These are phyloP conservation scores for Helotiales sp. DNA, from an alignment of 2,329 filamentous ascomycete genomes.

Conservation along the genomic window DNA sequence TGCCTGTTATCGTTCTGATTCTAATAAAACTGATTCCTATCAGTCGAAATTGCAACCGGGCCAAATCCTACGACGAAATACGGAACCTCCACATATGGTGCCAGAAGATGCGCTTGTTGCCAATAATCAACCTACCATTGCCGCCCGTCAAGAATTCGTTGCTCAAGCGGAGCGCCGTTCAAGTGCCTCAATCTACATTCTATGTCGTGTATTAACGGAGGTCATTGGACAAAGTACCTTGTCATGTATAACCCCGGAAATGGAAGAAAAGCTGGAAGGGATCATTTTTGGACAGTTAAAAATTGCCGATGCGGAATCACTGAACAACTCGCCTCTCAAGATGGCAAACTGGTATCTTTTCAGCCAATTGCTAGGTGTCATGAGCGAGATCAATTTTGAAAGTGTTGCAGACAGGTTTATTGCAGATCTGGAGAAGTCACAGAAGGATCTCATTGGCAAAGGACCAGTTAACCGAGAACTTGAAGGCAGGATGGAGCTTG, in stretches of 20 bases:
- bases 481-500: slow-evolving; percentile 83
- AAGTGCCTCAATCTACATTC: slow-evolving; percentile 92
- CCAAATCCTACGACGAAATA: slow-evolving; percentile 69
- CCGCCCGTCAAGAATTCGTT: slow-evolving; percentile 69
- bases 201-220: slow-evolving; percentile 91
- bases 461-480: slow-evolving; percentile 68
- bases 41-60: slow-evolving; percentile 37
- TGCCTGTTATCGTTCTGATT: not conserved
- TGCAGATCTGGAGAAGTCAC: slow-evolving; percentile 75
- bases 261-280: slow-evolving; percentile 91
- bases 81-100: slow-evolving; percentile 59
- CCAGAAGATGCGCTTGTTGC: slow-evolving; percentile 31
- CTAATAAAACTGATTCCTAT: slow-evolving; percentile 7
- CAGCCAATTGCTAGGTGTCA: slow-evolving; percentile 88
- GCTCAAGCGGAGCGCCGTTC: slow-evolving; percentile 85
- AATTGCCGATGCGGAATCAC: slow-evolving; percentile 81
- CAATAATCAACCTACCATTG: slow-evolving; percentile 41
- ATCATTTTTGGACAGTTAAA: slow-evolving; percentile 98
- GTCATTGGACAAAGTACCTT: slow-evolving; percentile 91
- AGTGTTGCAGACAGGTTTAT: slow-evolving; percentile 84
- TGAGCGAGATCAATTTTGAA: slow-evolving; percentile 91
- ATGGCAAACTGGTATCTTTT: slow-evolving; percentile 97
- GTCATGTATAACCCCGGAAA: slow-evolving; percentile 81
- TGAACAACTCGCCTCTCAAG: slow-evolving; percentile 78
- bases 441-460: slow-evolving; percentile 77